Conservation (phyloP, 345 rosid genomes). For the Camelina neglecta region DNA sequence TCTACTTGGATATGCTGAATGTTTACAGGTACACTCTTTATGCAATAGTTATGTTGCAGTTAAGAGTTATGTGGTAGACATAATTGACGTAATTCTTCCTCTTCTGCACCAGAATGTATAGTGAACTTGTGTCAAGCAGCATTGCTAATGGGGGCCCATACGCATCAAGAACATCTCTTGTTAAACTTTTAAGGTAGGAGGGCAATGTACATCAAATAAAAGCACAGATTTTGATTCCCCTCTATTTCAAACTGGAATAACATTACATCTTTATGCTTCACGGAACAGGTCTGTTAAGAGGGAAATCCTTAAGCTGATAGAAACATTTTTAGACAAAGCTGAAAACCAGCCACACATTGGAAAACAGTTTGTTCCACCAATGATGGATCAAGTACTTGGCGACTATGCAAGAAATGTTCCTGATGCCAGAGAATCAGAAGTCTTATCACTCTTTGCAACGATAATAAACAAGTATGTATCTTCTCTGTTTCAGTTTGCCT, state of each 20-base stretch:
- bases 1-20: constrained; percentile 96
- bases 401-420: constrained; percentile 98
- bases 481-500: constrained; percentile 12
- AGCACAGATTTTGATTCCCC: constrained; percentile 13
- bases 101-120: constrained; percentile 84
- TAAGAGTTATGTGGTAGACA: constrained; percentile 3
- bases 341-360: constrained; percentile 93
- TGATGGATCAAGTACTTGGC: constrained; percentile 99
- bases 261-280: constrained; percentile 27
- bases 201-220: constrained; percentile 19
- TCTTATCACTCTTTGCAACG: constrained; percentile 90
- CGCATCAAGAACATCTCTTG: constrained; percentile 89
- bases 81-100: constrained; percentile 9
- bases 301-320: constrained; percentile 93
- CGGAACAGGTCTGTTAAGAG: constrained; percentile 89
- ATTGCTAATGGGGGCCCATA: constrained; percentile 92
- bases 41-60: background rate
- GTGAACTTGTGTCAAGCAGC: constrained; percentile 94
- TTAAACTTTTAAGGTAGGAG: constrained; percentile 82
- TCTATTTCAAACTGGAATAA: constrained; percentile 18
- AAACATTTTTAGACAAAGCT: constrained; percentile 98
- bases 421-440: constrained; percentile 99
- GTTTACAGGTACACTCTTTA: constrained; percentile 72
- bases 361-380: constrained; percentile 96
- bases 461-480: constrained; percentile 87